These are phyloP conservation scores for Monilinia polystroma DNA, from an alignment of 2,329 filamentous ascomycete genomes.

Conservation along the genomic window DNA sequence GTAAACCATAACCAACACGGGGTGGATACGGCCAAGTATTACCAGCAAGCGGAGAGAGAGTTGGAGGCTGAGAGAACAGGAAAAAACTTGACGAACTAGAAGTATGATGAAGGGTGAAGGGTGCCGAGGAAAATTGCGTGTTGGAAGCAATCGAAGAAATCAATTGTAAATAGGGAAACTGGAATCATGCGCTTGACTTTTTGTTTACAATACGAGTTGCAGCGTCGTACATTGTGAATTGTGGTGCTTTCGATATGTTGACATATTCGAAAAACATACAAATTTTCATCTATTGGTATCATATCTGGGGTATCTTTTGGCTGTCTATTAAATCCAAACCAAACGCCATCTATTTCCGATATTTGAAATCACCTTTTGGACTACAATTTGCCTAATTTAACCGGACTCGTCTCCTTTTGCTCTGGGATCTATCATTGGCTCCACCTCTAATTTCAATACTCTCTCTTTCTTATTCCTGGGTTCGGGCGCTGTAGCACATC, in stretches of 20 bases:
- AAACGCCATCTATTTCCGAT: not conserved
- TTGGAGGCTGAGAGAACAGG: slow-evolving; percentile 70
- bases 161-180: slow-evolving; percentile 22
- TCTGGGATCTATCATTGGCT: slow-evolving; percentile 31
- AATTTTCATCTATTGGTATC: not conserved
- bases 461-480: slow-evolving; percentile 40
- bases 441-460: slow-evolving; percentile 39
- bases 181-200: slow-evolving; percentile 9
- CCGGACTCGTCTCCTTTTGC: slow-evolving; percentile 6
- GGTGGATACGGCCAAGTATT: slow-evolving; percentile 98
- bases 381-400: not conserved
- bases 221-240: slow-evolving; percentile 6
- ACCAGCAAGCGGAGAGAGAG: slow-evolving; percentile 90
- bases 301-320: not conserved
- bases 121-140: slow-evolving; percentile 10
- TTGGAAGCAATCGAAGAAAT: slow-evolving; percentile 7
- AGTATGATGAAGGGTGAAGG: not conserved
- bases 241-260: not conserved
- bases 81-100: slow-evolving; percentile 29
- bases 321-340: not conserved
- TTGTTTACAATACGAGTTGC: not conserved
- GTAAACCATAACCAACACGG: slow-evolving; percentile 94
- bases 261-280: not conserved
- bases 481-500: slow-evolving; percentile 36
- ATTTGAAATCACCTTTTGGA: not conserved